Percentiles rank a stretch among this genome's conserved stretches.
Evolutionary conservation across 208 protist genomes (phyloP).

Genomic region (Sergeia podlipaevii): DNA sequence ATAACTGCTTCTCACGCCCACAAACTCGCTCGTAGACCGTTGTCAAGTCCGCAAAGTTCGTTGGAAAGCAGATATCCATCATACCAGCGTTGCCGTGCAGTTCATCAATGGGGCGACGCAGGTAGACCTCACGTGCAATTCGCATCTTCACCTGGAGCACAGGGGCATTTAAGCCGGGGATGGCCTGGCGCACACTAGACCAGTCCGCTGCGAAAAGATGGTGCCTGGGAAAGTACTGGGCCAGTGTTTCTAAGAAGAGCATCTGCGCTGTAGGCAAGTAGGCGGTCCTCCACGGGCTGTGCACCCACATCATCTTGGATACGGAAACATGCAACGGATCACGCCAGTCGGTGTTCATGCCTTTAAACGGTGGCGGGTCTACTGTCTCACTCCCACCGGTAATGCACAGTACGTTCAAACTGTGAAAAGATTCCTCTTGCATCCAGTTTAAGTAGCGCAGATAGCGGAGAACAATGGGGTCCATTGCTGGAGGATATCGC

Average conservation of each 20-base stretch:
- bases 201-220: slow-evolving; percentile 80
- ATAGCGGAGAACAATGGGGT: slow-evolving; percentile 81
- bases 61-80: slow-evolving; percentile 88
- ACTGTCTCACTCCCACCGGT: slow-evolving; percentile 74
- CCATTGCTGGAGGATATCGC: slow-evolving; percentile 52
- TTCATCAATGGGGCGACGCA: slow-evolving; percentile 48
- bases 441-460: slow-evolving; percentile 84
- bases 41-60: slow-evolving; percentile 75
- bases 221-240: slow-evolving; percentile 79
- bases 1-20: slow-evolving; percentile 62
- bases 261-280: slow-evolving; percentile 81
- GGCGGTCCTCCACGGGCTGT: slow-evolving; percentile 71
- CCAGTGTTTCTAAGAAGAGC: slow-evolving; percentile 69
- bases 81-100: slow-evolving; percentile 75
- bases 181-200: slow-evolving; percentile 47
- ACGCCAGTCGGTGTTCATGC: slow-evolving; percentile 50
- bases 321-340: slow-evolving; percentile 48
- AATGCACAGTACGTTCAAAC: slow-evolving; percentile 76
- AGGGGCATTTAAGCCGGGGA: slow-evolving; percentile 70
- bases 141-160: slow-evolving; percentile 83
- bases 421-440: slow-evolving; percentile 86
- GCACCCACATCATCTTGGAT: slow-evolving; percentile 63
- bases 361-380: slow-evolving; percentile 45
- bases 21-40: slow-evolving; percentile 64
- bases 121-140: slow-evolving; percentile 73